Conservation (phyloP, 2,329 filamentous ascomycete species). For the Rhynchosporium graminicola region DNA sequence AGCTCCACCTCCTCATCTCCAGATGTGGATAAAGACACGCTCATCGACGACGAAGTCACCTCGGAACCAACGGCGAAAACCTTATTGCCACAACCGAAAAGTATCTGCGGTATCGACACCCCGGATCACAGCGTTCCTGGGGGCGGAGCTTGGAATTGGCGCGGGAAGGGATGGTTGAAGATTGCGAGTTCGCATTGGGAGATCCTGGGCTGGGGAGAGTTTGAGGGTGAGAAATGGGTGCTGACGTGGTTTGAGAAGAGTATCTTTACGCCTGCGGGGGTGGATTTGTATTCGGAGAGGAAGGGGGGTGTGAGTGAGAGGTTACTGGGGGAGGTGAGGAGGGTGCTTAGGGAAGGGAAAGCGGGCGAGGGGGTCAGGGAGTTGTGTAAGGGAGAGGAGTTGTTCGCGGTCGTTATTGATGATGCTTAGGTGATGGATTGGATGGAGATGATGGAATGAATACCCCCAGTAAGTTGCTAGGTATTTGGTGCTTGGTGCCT, state of each 20-base stretch:
- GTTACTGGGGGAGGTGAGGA: slow-evolving; percentile 58
- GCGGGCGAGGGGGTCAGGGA: slow-evolving; percentile 55
- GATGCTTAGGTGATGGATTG: slow-evolving; percentile 4
- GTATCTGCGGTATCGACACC: slow-evolving; percentile 66
- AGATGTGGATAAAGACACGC: neutral
- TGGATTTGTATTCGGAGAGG: slow-evolving; percentile 74
- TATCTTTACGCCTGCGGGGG: slow-evolving; percentile 76
- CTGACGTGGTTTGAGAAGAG: slow-evolving; percentile 86
- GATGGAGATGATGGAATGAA: neutral
- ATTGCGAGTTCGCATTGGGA: slow-evolving; percentile 80
- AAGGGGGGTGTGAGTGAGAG: slow-evolving; percentile 59
- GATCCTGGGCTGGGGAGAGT: slow-evolving; percentile 70
- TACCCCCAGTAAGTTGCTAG: slow-evolving; percentile 2
- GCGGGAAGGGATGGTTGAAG: slow-evolving; percentile 72
- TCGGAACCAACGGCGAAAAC: slow-evolving; percentile 55
- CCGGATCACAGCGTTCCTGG: slow-evolving; percentile 35
- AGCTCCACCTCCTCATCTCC: neutral
- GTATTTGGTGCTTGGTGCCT: neutral
- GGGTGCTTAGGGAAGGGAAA: slow-evolving; percentile 53
- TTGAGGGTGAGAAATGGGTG: slow-evolving; percentile 59
- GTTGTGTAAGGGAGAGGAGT: slow-evolving; percentile 48
- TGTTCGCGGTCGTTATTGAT: slow-evolving; percentile 44
- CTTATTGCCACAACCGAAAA: slow-evolving; percentile 53
- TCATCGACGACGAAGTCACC: slow-evolving; percentile 70
- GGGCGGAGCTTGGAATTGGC: slow-evolving; percentile 67